A percentile compares a stretch with the other conserved stretches of the same genome.
Evolutionary conservation across 768 basidiomycete genomes (phyloP).

Genomic region (Boletus rubroflammeus): DNA sequence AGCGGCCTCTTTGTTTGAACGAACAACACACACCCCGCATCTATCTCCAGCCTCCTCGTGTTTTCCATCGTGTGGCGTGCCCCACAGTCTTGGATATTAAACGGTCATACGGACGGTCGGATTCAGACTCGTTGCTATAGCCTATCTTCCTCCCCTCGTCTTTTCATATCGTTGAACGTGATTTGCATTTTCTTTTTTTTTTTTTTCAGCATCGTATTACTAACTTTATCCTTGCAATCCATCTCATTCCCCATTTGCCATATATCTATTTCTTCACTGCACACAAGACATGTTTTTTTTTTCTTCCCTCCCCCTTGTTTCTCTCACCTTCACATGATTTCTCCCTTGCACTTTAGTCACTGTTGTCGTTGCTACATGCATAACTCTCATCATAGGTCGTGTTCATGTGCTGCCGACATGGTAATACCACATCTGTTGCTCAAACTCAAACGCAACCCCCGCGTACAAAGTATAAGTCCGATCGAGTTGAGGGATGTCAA

Average conservation of each 20-base stretch:
- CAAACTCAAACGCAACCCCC: background rate
- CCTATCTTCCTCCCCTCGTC: background rate
- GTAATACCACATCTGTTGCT: constrained; percentile 7
- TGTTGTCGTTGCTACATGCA: constrained; percentile 10
- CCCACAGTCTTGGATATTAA: constrained; percentile 9
- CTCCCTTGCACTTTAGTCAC: background rate
- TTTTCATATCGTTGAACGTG: background rate
- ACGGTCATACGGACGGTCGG: constrained; percentile 9
- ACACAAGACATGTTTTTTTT: background rate
- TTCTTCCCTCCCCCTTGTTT: too few relatives aligned
- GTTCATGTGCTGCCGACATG: constrained; percentile 5
- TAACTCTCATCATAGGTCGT: constrained; percentile 1
- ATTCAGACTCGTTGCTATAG: background rate
- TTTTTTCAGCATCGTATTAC: constrained; percentile 15
- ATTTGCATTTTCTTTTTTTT: too few relatives aligned
- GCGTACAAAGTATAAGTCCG: too few relatives aligned
- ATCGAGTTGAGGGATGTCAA: too few relatives aligned
- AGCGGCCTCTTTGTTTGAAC: constrained; percentile 5
- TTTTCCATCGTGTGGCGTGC: background rate
- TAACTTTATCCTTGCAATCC: constrained; percentile 15
- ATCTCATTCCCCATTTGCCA: background rate
- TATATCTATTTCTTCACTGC: background rate
- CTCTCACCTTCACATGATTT: background rate
- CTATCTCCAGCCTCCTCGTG: background rate
- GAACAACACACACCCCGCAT: background rate